A percentile compares a stretch with the other conserved stretches of the same genome.
phyloP scores from a whole-genome alignment of 495 filamentous ascomycete genomes.

The Penicillium longicatenatum region DNA sequence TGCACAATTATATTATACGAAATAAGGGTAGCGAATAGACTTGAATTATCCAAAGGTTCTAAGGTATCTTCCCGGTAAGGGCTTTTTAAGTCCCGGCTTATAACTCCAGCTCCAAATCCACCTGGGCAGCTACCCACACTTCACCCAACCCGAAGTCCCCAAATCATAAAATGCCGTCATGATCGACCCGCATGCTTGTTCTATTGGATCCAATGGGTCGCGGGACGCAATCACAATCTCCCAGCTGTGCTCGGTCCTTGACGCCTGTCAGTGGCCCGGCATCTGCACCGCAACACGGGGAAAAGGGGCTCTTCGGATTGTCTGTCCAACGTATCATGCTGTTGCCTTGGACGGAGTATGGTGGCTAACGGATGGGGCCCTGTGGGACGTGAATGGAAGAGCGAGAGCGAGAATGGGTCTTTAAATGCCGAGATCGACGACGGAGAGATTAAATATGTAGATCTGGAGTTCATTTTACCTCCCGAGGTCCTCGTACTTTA shows the following conservation, averaged over 20 bases:
- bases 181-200: slow-evolving; percentile 1
- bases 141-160: not conserved
- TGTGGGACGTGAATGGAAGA: not conserved
- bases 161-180: not conserved
- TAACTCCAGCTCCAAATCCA: not conserved
- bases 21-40: too few species aligned
- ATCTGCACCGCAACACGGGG: slow-evolving; percentile 1
- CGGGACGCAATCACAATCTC: slow-evolving; percentile 11
- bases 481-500: too few species aligned
- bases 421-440: not conserved
- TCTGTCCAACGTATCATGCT: not conserved
- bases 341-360: not conserved
- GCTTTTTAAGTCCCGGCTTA: too few species aligned
- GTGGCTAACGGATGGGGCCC: not conserved
- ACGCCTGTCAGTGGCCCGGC: slow-evolving; percentile 13
- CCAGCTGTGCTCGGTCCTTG: slow-evolving; percentile 7
- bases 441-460: too few species aligned
- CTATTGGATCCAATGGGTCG: not conserved
- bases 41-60: not conserved
- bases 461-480: too few species aligned
- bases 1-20: not conserved
- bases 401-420: not conserved
- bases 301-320: not conserved
- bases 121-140: not conserved
- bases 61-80: too few species aligned